Base-by-base conservation (phyloP, 2,329 filamentous ascomycete species). In the Teratosphaeria nubilosa region DNA sequence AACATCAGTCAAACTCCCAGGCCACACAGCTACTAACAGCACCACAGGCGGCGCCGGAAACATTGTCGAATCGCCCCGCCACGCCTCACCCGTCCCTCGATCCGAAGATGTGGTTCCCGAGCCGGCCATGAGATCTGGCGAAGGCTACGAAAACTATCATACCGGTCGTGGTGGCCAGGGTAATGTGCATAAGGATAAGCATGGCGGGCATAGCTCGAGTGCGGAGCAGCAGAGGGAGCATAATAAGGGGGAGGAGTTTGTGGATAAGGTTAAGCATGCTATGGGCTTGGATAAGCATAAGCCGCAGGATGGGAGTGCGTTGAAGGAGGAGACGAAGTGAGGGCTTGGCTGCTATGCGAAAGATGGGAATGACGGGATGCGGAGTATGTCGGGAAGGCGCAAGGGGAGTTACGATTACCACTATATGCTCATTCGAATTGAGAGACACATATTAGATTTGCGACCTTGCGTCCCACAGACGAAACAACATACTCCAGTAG, bases 91-190 rank as follows among this genome's bases (percentile, higher is more conserved):
- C 4, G 62, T 58, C 1, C 53, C 52, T 14, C 58, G 34, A 37
- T 73, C 74, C 6, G 63, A 71, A 55, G 76, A 78, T 58, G 64
- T 74, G 54, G 71, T 79, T 14, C 77, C 77, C 24, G 76, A 78
- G 64, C 71, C 72, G 25, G 71, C 74, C 16, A 68, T 74, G 52
- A 69, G 75, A 51, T 56, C 52, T 11, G 57, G 55, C 45, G 62
- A 56, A 51, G 65, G 67, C 30, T 68, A 74, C 45, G 75, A 76
- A 27, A 75, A 78, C 61, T 78, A 74, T 62, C 76, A 78, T 64
- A 78, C 76, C 7, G 76, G 76, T n/a, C 72, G 77, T 20, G 77
- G 76, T 31, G 77, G 77, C 13, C 72, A 70, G 37, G 77, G 77
- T 30, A 79, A 79, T 62, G 70, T 77, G 20, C 72, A 78, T 65